Conservation (phyloP, 805 yeast species). For the Kodamaea leandrae region DNA sequence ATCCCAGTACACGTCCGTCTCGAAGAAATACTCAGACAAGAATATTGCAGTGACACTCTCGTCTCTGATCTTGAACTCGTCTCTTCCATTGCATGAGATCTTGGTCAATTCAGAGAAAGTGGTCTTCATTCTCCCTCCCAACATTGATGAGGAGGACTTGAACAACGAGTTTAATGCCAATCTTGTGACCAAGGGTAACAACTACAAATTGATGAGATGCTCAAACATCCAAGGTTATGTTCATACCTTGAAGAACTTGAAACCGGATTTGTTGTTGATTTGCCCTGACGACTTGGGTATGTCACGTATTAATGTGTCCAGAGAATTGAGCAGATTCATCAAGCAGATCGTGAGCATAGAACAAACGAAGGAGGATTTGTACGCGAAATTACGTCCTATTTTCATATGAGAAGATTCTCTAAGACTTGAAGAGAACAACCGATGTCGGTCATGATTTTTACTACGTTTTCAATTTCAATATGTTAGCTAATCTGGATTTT, state of each 20-base stretch:
- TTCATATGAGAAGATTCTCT: no score
- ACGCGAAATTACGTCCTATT: slow-evolving; percentile 20
- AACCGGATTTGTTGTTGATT: slow-evolving; percentile 40
- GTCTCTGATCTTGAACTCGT: slow-evolving; percentile 36
- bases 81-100: slow-evolving; percentile 39
- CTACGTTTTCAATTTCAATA: no score
- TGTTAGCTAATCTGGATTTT: no score
- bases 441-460: no score
- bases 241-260: slow-evolving; percentile 36
- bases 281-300: slow-evolving; percentile 45
- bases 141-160: slow-evolving; percentile 39
- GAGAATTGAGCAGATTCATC: slow-evolving; percentile 38
- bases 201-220: slow-evolving; percentile 40
- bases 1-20: slow-evolving; percentile 3
- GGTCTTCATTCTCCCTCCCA: slow-evolving; percentile 44
- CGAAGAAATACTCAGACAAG: slow-evolving; percentile 26
- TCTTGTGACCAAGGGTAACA: slow-evolving; percentile 14
- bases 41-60: slow-evolving; percentile 42
- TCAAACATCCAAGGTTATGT: slow-evolving; percentile 41
- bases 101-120: slow-evolving; percentile 37
- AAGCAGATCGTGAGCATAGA: slow-evolving; percentile 32
- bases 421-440: no score
- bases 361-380: slow-evolving; percentile 23
- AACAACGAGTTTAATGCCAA: slow-evolving; percentile 11
- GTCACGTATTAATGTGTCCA: slow-evolving; percentile 23